Base-by-base conservation (phyloP, 2,329 filamentous ascomycete species). In the Fusarium sp. region DNA sequence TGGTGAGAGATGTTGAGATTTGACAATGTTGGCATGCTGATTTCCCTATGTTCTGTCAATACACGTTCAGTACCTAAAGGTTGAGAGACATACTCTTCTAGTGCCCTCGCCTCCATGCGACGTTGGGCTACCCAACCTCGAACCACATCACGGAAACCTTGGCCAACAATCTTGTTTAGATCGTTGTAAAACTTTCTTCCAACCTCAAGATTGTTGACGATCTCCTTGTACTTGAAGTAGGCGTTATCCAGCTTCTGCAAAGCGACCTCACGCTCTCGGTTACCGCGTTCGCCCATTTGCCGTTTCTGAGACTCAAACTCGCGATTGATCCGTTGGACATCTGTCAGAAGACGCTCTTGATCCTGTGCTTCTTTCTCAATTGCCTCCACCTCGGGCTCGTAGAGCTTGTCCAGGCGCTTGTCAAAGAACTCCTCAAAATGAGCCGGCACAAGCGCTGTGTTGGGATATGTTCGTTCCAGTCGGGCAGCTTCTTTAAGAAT, bases 131-230 rank as follows among this genome's bases (percentile, higher is more conserved):
- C 91, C 84, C 96, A 98, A 3, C 85, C 87, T 69, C 89, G 90
- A 35, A 92, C 92, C 56, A 84, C 78, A 70, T 97, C 95, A 19
- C 94, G 85, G 77, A 97, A 98, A 11, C 90, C 85, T 37, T 82
- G 82, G 1, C 89, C 90, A 1, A 97, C 92, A 65, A 98, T 94
- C 78, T 91, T 92, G 46, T 92, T 92, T 6, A 99, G 85, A 75
- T 98, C 94, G 71, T 99, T 99, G 82, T 98, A 99, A 77, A 99
- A 99, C 77, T 96, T 97, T 53, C 95, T 85, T 1, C 93, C 96
- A 0, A 92, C 92, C 69, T 98, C 95, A 4, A 97, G 85, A 75
- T 98, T 97, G 68, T 88, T 92, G 58, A 97, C 89, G 57, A 98
- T 93, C 77, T 99, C 95, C 80, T 97, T 97, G 82, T 98, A 98